phyloP scores from a whole-genome alignment of 139 green algal genomes.

The Chlorella vulgaris region DNA sequence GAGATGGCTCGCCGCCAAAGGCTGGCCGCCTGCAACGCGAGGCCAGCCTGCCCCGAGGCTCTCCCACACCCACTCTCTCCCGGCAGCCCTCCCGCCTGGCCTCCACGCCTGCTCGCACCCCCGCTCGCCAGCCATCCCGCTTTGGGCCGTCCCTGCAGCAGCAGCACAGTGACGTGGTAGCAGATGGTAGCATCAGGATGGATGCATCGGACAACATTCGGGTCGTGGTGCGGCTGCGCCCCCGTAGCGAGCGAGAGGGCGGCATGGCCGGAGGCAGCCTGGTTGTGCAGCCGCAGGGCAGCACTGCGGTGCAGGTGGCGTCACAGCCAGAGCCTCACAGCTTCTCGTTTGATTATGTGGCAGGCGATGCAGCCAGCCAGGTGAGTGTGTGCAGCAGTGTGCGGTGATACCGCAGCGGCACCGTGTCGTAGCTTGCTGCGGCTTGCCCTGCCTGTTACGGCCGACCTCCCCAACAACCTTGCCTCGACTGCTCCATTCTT shows the following conservation, averaged over 20 bases:
- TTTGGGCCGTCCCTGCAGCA: background rate
- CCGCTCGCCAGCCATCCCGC: background rate
- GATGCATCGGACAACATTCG: conserved; percentile 41
- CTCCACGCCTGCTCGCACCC: conserved; percentile 9
- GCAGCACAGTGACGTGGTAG: background rate
- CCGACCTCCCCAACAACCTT: no score
- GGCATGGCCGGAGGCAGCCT: conserved; percentile 25
- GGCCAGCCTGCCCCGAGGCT: background rate
- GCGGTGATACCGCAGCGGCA: no score
- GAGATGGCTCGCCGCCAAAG: background rate
- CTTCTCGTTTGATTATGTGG: conserved; percentile 59
- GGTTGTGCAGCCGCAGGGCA: conserved; percentile 41
- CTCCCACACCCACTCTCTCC: background rate
- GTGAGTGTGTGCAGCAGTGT: conserved; percentile 54
- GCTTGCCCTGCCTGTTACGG: no score
- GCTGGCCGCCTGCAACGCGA: conserved; percentile 15
- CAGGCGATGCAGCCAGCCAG: conserved; percentile 33
- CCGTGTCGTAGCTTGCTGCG: no score
- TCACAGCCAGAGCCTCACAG: conserved; percentile 38
- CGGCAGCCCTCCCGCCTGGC: background rate
- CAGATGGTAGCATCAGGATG: background rate
- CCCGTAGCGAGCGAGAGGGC: conserved; percentile 42
- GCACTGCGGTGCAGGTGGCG: conserved; percentile 35
- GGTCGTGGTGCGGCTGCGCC: conserved; percentile 54
- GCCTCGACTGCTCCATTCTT: no score